Evolutionary conservation across 108 stramenopile species (phyloP), one percentile per base, ranked within the genome.

Genomic region (Parmales sp.): DNA sequence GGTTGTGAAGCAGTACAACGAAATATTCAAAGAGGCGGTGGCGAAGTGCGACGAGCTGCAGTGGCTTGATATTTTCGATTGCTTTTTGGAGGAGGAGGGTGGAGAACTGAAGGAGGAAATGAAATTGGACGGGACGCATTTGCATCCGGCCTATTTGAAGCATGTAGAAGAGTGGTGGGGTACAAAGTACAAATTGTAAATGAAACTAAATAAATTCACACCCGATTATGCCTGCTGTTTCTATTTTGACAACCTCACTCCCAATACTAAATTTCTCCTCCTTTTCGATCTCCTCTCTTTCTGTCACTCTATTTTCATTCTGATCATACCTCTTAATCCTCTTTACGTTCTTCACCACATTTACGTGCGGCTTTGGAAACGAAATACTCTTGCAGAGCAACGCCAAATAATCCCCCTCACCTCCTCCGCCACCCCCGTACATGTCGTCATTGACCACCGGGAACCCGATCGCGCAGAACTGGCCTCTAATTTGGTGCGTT

Each of bases 401-500:
- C 9, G 76, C 80, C 65, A 80, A 51, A 19, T 73, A 39, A 18
- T 26, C 41, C 34, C 64, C 9, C 72, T 38, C 68, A 70, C 66
- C 51, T 72, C 69, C 37, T 20, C 49, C 54, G 8, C 83, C 91
- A n/a, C 91, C 91, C 5, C 87, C 87, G 65, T 89, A 89, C 48
- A 75, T 78, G 1, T 72, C 83, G 72, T 94, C 93, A 11, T 89
- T 89, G 43, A 91, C 88, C 20, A 93, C 34, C 0, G 90, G 88
- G 73, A 78, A 88, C 25, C 90, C 89, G 31, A 83, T 25, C 36
- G 79, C 74, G 6, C 82, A 69, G 37, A 93, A 45, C 70, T 93
- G 92, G 28, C 92, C 92, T 13, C 92, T 83, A 7, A 93, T 90
- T 71, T 93, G 92, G 78, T 93, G 92, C 3, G 89, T 90, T 8